phyloP scores from a whole-genome alignment of 1,284 basidiomycete species.

The Athelia psychrophila region DNA sequence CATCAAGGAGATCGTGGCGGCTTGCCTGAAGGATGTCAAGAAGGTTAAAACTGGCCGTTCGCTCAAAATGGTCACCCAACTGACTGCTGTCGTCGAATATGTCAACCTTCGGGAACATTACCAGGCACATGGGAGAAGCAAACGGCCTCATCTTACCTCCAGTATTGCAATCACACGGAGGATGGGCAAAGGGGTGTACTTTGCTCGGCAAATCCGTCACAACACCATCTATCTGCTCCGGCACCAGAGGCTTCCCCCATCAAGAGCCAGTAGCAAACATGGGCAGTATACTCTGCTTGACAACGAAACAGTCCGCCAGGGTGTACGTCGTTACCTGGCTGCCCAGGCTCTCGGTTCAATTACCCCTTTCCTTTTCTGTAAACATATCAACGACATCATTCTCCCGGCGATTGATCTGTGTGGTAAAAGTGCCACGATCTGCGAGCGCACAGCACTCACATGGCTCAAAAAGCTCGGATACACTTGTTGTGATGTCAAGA shows the following conservation, averaged over 20 bases:
- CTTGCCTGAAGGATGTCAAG: slow-evolving; percentile 3
- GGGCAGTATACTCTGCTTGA: slow-evolving; percentile 4
- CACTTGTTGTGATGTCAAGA: slow-evolving; percentile 9
- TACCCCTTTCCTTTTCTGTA: slow-evolving; percentile 2
- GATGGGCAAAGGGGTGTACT: slow-evolving; percentile 5
- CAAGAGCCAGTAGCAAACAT: neutral
- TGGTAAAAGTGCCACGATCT: slow-evolving; percentile 4
- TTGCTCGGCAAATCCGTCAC: slow-evolving; percentile 3
- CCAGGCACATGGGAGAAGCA: neutral
- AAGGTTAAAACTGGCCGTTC: neutral
- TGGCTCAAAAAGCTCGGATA: slow-evolving; percentile 21
- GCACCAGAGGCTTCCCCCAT: slow-evolving; percentile 1
- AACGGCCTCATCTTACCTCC: neutral
- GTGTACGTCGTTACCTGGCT: slow-evolving; percentile 2
- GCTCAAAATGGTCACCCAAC: slow-evolving; percentile 4
- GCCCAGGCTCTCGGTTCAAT: slow-evolving; percentile 5
- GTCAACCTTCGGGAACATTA: slow-evolving; percentile 5
- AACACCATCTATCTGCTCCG: neutral
- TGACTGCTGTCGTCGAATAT: slow-evolving; percentile 4
- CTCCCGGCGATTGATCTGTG: slow-evolving; percentile 5
- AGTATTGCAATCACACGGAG: slow-evolving; percentile 3
- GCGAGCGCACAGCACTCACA: slow-evolving; percentile 8
- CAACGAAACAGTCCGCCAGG: slow-evolving; percentile 1
- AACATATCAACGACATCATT: slow-evolving; percentile 11
- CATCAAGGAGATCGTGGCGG: slow-evolving; percentile 2